Conservation (phyloP, 345 rosid species). For the Eucalyptus pauciflora region DNA sequence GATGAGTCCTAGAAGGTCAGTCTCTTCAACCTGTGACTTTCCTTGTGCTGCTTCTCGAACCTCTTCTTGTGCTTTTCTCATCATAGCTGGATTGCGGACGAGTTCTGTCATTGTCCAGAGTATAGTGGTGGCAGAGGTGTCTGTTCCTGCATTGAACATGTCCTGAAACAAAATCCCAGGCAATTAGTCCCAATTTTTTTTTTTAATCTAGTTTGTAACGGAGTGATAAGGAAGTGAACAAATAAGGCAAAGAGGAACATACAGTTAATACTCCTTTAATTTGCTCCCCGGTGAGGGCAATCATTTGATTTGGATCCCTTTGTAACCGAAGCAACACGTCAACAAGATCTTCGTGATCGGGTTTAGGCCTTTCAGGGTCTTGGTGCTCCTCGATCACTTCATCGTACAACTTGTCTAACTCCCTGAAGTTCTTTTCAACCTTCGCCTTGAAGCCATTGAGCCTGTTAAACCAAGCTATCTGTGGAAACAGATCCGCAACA, state of each 20-base stretch:
- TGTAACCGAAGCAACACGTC: constrained; percentile 22
- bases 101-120: constrained; percentile 32
- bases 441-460: constrained; percentile 20
- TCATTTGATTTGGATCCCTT: constrained; percentile 2
- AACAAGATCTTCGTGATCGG: constrained; percentile 18
- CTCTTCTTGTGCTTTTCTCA: constrained; percentile 20
- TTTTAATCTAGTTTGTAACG: not conserved
- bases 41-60: constrained; percentile 8
- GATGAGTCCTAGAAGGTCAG: constrained; percentile 5
- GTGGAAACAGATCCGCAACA: constrained; percentile 24
- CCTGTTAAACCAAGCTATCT: constrained; percentile 24
- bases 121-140: constrained; percentile 14
- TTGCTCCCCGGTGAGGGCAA: not conserved
- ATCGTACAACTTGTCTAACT: constrained; percentile 19
- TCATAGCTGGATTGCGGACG: constrained; percentile 8
- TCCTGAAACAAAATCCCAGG: constrained; percentile 7
- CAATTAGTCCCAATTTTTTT: not conserved
- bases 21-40: constrained; percentile 9
- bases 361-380: not conserved
- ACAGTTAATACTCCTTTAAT: constrained; percentile 16
- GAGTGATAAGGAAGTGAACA: not conserved
- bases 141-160: constrained; percentile 32
- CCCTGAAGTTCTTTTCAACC: constrained; percentile 7
- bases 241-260: not conserved
- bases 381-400: constrained; percentile 20